Conservation (phyloP, 2,329 filamentous ascomycete genomes). For the Sporothrix dimorphospora region DNA sequence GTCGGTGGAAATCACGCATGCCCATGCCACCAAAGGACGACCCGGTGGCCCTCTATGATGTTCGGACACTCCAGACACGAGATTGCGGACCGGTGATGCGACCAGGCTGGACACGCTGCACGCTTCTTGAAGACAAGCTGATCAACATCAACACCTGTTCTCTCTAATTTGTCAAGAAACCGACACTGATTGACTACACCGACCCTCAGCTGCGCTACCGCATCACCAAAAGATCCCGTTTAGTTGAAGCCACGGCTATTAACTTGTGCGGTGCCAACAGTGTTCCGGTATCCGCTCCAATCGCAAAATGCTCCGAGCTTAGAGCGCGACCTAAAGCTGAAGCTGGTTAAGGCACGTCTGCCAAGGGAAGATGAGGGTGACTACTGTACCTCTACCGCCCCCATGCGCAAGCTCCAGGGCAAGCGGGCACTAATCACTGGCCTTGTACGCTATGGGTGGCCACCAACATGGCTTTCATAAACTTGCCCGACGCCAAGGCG, state of each 20-base stretch:
- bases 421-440: neutral
- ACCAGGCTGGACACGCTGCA: neutral
- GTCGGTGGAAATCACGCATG: neutral
- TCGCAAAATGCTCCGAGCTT: neutral
- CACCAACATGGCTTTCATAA: neutral
- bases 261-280: neutral
- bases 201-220: neutral
- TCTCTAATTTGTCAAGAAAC: neutral
- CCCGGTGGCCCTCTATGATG: neutral
- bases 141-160: too few species aligned
- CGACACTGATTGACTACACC: neutral
- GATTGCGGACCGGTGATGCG: neutral
- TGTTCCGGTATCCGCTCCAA: neutral
- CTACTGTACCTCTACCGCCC: neutral
- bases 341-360: neutral
- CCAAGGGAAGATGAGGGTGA: neutral
- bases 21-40: neutral
- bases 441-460: neutral
- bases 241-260: too few species aligned
- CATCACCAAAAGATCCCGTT: neutral
- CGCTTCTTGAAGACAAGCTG: too few species aligned
- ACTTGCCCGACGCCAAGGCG: neutral
- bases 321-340: neutral
- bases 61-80: neutral
- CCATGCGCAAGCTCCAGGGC: neutral